These are phyloP conservation scores for Phytophthora quininea DNA, from an alignment of 352 stramenopile genomes.

Conservation along the genomic window DNA sequence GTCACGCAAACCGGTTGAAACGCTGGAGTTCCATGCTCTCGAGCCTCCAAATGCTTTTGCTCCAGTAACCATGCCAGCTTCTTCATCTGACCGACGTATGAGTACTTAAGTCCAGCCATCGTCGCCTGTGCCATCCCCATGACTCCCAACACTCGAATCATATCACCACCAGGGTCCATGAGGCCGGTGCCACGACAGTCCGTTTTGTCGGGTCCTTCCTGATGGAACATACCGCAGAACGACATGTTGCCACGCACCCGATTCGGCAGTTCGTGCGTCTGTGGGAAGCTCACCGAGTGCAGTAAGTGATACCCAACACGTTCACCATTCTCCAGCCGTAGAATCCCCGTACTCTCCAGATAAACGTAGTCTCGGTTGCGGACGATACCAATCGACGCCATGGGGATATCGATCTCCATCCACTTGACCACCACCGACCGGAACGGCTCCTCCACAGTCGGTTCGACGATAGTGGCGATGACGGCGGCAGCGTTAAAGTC, in stretches of 20 bases:
- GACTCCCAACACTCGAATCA: conserved; percentile 25
- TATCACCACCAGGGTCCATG: conserved; percentile 29
- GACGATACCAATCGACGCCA: conserved; percentile 25
- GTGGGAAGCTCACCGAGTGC: conserved; percentile 33
- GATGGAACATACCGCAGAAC: conserved; percentile 44
- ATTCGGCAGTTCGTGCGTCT: conserved; percentile 29
- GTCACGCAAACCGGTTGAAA: conserved; percentile 24
- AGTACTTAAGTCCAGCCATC: conserved; percentile 36
- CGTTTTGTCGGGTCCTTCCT: conserved; percentile 21
- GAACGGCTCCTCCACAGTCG: conserved; percentile 52
- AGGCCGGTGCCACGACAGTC: conserved; percentile 26
- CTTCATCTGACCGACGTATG: conserved; percentile 31
- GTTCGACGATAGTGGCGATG: conserved; percentile 48
- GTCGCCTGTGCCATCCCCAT: conserved; percentile 26
- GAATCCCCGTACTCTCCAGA: conserved; percentile 28
- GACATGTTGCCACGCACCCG: conserved; percentile 49
- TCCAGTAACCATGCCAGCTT: conserved; percentile 29
- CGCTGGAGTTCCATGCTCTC: conserved; percentile 4
- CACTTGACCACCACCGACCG: conserved; percentile 42
- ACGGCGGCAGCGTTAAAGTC: conserved; percentile 48
- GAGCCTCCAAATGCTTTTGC: conserved; percentile 13
- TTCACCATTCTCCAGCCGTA: conserved; percentile 25
- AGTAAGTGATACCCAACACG: conserved; percentile 35
- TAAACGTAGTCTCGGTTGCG: conserved; percentile 34
- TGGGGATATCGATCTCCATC: conserved; percentile 40